A percentile compares a stretch with the other conserved stretches of the same genome.
Evolutionary conservation across 345 rosid genomes (phyloP).

Genomic region (Sonneratia caseolaris): DNA sequence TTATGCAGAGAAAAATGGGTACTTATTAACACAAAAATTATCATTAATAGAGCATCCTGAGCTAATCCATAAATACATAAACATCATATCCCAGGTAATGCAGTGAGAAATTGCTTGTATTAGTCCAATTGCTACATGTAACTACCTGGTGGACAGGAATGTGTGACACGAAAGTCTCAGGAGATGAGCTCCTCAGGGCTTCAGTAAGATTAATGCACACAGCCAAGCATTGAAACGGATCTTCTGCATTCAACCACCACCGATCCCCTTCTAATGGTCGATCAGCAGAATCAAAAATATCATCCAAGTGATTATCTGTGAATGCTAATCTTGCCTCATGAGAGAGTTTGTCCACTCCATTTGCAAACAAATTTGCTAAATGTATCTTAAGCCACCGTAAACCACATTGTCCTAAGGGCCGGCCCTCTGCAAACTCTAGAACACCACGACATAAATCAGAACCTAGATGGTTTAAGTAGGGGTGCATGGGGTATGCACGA

Average conservation of each 20-base stretch:
- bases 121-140: not conserved
- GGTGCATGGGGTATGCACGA: slow-evolving; percentile 98
- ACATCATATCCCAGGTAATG: not conserved
- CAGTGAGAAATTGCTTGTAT: not conserved
- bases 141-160: slow-evolving; percentile 86
- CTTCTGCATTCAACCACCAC: slow-evolving; percentile 99
- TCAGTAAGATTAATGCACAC: slow-evolving; percentile 78
- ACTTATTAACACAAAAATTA: not conserved
- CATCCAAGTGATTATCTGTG: slow-evolving; percentile 73
- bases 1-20: not conserved
- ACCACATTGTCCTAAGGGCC: slow-evolving; percentile 79
- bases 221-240: slow-evolving; percentile 93
- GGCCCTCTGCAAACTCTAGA: slow-evolving; percentile 88
- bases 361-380: slow-evolving; percentile 85
- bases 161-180: slow-evolving; percentile 61
- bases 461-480: slow-evolving; percentile 94
- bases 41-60: not conserved
- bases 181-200: slow-evolving; percentile 81
- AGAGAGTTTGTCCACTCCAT: slow-evolving; percentile 92
- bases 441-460: slow-evolving; percentile 95
- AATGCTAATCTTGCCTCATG: slow-evolving; percentile 71
- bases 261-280: slow-evolving; percentile 80
- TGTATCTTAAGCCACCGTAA: slow-evolving; percentile 93
- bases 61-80: not conserved
- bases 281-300: slow-evolving; percentile 94